Evolutionary conservation across 2,329 filamentous ascomycete genomes (phyloP), one percentile per base, ranked within the genome.

Genomic region (Chaetothyriales sp.): DNA sequence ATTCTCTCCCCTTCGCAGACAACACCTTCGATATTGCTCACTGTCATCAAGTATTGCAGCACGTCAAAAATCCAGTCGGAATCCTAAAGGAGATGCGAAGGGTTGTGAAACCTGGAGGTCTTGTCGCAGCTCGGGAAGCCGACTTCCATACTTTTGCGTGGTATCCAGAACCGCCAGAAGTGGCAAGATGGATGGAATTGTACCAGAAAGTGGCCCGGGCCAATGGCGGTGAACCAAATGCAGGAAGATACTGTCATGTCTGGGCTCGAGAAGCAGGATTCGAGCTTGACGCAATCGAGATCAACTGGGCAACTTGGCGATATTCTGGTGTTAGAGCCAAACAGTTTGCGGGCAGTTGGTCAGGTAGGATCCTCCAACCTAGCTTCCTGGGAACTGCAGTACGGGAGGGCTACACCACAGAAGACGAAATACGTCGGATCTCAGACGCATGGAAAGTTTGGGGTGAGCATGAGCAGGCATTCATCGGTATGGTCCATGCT

Each of bases 11-110:
- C 1, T 73, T 69, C 45, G 56, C 66, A 2, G 73, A 80, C 51
- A 67, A 66, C 25, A 62, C 67, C 2, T 82, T 82, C 55, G 80
- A 83, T 57, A 63, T 82, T n/a, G 77, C 81, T 5, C 74, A 76
- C 58, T 73, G 71, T 20, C 76, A 80, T 58, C 77, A 81, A 60
- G 73, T 82, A 2, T 66, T 82, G 8, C 71, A 75, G 56, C 79
- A 82, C 62, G 65, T 82, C 3, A 63, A 66, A 19, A 68, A 76
- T 54, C 77, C 77, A 0, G 63, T 76, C 0, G 60, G 63, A 1
- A 73, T 75, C 2, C 62, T 81, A 53, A 63, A 65, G 19, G 75
- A 78, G 59, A 77, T 82, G 74, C 68, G 71, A 10, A 70, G 75
- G 0, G 74, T 82, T 1, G 65, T 69, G 19, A 78, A 76, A 58